Evolutionary conservation across 108 stramenopile genomes (phyloP).

Genomic region (Epipyxis sp.): DNA sequence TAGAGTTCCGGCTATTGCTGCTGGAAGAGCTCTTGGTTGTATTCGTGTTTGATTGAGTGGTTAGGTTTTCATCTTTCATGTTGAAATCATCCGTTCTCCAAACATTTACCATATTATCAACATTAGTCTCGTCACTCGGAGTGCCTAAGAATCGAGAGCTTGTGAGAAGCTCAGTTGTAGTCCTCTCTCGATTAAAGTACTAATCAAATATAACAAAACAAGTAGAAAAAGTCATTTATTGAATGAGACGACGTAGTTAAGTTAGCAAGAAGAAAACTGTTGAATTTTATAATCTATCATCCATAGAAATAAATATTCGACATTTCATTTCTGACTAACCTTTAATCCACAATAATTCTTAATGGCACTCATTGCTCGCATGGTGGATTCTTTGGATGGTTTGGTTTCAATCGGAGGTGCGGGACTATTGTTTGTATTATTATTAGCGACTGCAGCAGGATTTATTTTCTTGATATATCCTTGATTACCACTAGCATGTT

Average conservation of each 20-base stretch:
- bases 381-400: neutral
- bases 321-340: too few species aligned
- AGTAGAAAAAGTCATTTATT: too few species aligned
- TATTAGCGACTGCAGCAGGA: too few species aligned
- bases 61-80: conserved; percentile 20
- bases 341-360: conserved; percentile 10
- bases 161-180: neutral
- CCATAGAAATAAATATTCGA: too few species aligned
- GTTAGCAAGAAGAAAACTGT: too few species aligned
- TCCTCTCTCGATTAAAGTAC: conserved; percentile 13
- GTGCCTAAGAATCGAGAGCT: conserved; percentile 12
- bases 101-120: neutral
- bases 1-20: too few species aligned
- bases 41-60: neutral
- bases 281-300: too few species aligned
- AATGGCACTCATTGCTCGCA: neutral
- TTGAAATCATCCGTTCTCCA: conserved; percentile 29
- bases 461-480: neutral
- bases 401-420: neutral
- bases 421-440: neutral
- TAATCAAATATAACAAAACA: too few species aligned
- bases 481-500: conserved; percentile 39
- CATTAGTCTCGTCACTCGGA: conserved; percentile 6
- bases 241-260: too few species aligned
- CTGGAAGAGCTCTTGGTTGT: conserved; percentile 7